Evolutionary conservation across 805 yeast genomes (phyloP).

Genomic region (Candida insectalens): DNA sequence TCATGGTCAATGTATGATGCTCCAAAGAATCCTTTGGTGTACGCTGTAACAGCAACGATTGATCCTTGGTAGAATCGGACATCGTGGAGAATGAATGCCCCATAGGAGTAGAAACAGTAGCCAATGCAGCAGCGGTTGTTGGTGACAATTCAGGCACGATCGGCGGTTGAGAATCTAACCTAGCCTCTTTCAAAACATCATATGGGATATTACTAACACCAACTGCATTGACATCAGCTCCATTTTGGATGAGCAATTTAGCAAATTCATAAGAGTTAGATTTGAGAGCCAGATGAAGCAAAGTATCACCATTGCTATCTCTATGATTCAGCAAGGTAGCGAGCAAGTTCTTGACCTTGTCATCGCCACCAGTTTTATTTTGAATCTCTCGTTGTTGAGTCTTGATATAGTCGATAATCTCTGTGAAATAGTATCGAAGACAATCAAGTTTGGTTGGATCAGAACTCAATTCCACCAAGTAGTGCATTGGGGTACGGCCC

Average conservation of each 20-base stretch:
- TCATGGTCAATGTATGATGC: not conserved
- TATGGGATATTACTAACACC: constrained; percentile 15
- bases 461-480: constrained; percentile 43
- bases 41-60: not conserved
- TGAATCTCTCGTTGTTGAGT: constrained; percentile 23
- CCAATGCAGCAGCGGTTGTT: constrained; percentile 1
- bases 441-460: constrained; percentile 36
- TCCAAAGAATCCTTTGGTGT: not conserved
- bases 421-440: constrained; percentile 43
- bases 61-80: constrained; percentile 1
- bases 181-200: constrained; percentile 13
- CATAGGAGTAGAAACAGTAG: constrained; percentile 2
- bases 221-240: constrained; percentile 28
- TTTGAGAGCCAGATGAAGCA: constrained; percentile 67
- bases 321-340: constrained; percentile 61
- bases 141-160: not conserved
- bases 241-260: constrained; percentile 33
- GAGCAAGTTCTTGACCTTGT: constrained; percentile 32
- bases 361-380: constrained; percentile 8
- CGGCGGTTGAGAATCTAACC: constrained; percentile 2
- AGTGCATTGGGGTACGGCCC: constrained; percentile 68
- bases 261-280: constrained; percentile 38
- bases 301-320: constrained; percentile 79
- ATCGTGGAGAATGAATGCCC: not conserved
- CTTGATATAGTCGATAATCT: constrained; percentile 20